Evolutionary conservation across 352 stramenopile species (phyloP).

Genomic region (Phytophthora ohioensis): DNA sequence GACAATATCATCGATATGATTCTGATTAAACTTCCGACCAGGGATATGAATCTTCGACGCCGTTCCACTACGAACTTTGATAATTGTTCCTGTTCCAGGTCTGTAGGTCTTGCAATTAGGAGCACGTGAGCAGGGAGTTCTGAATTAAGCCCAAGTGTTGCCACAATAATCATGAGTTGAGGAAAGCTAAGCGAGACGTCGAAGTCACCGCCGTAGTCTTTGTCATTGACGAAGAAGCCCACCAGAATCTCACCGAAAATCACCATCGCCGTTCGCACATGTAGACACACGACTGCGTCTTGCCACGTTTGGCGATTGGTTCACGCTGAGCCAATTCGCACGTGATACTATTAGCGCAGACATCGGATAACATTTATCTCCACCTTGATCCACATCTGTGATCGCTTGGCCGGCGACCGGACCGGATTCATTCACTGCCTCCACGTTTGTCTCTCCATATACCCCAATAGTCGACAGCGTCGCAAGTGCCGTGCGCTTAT

Average conservation of each 20-base stretch:
- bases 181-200: constrained; percentile 57
- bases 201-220: constrained; percentile 60
- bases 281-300: constrained; percentile 54
- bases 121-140: constrained; percentile 86
- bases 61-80: constrained; percentile 74
- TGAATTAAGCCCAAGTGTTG: constrained; percentile 73
- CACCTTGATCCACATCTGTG: constrained; percentile 77
- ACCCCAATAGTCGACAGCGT: constrained; percentile 92
- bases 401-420: constrained; percentile 71
- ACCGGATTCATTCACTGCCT: constrained; percentile 85
- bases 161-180: constrained; percentile 49
- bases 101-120: constrained; percentile 93
- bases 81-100: constrained; percentile 81
- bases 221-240: constrained; percentile 58
- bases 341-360: constrained; percentile 64
- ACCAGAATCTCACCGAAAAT: constrained; percentile 45
- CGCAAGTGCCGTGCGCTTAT: no score
- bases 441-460: constrained; percentile 90
- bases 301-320: constrained; percentile 43
- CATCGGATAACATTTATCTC: constrained; percentile 87
- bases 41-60: constrained; percentile 82
- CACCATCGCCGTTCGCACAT: constrained; percentile 38
- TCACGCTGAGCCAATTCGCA: constrained; percentile 52
- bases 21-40: constrained; percentile 85
- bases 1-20: constrained; percentile 93